Evolutionary conservation across 2,329 filamentous ascomycete genomes (phyloP), one percentile per base, ranked within the genome.

Genomic region (Lizonia empirigonia): DNA sequence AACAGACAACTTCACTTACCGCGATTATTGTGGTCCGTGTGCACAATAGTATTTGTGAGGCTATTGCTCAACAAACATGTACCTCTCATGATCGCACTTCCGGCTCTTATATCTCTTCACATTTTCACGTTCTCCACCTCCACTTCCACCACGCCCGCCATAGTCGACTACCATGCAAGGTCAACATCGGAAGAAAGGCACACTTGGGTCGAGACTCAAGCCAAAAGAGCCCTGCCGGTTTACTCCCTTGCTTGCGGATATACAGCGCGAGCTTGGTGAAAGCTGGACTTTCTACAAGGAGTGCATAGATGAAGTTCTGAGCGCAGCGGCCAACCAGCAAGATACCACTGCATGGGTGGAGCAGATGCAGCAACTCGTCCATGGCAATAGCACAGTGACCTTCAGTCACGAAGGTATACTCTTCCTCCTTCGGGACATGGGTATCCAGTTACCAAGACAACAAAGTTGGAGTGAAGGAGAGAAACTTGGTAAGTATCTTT

Each of bases 381-480:
- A 42, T 13, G 41, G 20, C 2, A 29, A 40, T 7, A 19, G 50
- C 2, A 30, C 20, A 8, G 15, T 47, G 10, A 15, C 7, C 1
- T 32, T 53, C 22, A 55, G 56, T 22, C 62, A 63, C 20, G 27
- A 48, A 37, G 59, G 58, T 3, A 23, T 63, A 7, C 26, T 58
- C 0, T 61, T 60, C 9, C 29, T 63, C 12, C 37, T 64, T 6
- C 8, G 13, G 7, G 51, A 60, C 10, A 42, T 53, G 39, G 50
- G 36, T 5, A 29, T 50, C 16, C 19, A 23, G 20, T 9, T 29
- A 12, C 19, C 30, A 4, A 26, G 19, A 29, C 44, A 19, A 33
- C 30, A 41, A n/a, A 32, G 19, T 16, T 20, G 96, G 96, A 1
- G 90, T 95, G 41, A 97, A 76, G 65, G 90, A 75, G 76, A 58